Percentiles rank a stretch among this genome's conserved stretches.
phyloP scores from a whole-genome alignment of 1,284 basidiomycete genomes.

The Meira miltonrushii region DNA sequence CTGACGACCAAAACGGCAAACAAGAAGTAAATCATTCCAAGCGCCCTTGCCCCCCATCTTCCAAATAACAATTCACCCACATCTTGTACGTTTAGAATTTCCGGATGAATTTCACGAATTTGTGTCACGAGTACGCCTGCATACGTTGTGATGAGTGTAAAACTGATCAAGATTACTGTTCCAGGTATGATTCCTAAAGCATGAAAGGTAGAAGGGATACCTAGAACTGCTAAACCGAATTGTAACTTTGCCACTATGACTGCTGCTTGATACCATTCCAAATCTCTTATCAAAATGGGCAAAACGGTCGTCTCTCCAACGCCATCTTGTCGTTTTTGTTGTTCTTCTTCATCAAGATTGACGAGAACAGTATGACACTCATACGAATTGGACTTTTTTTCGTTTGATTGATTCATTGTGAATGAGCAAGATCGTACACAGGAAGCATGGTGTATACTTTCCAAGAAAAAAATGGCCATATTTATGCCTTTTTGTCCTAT shows the following conservation, averaged over 20 bases:
- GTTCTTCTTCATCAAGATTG: too few relatives aligned
- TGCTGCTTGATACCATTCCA: slow-evolving; percentile 1
- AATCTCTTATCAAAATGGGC: background rate
- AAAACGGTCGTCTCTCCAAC: too few relatives aligned
- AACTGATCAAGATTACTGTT: slow-evolving; percentile 1
- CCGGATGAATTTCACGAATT: slow-evolving; percentile 3
- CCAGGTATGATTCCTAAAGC: slow-evolving; percentile 7
- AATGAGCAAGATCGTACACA: too few relatives aligned
- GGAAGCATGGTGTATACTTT: too few relatives aligned
- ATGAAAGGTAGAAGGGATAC: slow-evolving; percentile 7
- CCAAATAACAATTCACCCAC: slow-evolving; percentile 3
- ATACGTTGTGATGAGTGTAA: background rate
- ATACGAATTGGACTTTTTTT: too few relatives aligned
- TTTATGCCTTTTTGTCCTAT: too few relatives aligned
- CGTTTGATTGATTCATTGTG: too few relatives aligned
- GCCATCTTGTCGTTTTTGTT: too few relatives aligned
- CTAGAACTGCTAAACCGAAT: slow-evolving; percentile 8
- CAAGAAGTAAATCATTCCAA: background rate
- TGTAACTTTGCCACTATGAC: slow-evolving; percentile 4
- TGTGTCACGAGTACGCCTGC: background rate
- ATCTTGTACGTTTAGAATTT: background rate
- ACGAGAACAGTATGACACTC: too few relatives aligned
- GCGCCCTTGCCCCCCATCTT: background rate
- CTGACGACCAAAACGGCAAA: background rate
- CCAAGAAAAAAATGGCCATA: too few relatives aligned